These are phyloP conservation scores for Wickerhamiella bombiphila DNA, from an alignment of 805 yeast genomes.

Conservation along the genomic window DNA sequence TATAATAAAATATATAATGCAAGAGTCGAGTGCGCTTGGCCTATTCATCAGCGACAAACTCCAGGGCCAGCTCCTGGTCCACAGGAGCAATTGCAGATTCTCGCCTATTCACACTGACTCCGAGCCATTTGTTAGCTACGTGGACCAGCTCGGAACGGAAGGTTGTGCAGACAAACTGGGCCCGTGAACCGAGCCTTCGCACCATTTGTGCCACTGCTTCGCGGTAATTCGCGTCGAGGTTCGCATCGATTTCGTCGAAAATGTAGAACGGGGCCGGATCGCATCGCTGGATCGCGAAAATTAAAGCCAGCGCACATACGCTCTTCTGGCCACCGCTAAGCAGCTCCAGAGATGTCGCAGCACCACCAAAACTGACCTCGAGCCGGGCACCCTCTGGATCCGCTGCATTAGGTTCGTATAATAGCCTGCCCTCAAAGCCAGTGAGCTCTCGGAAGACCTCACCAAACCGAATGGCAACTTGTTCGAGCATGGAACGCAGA, in stretches of 20 bases:
- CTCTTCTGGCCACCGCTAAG: constrained; percentile 95
- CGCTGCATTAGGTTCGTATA: constrained; percentile 35
- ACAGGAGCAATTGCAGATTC: constrained; percentile 68
- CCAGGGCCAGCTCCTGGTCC: constrained; percentile 54
- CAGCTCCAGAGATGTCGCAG: constrained; percentile 74
- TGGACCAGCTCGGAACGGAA: constrained; percentile 86
- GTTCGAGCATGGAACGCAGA: constrained; percentile 59
- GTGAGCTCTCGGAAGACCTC: constrained; percentile 68
- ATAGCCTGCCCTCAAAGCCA: constrained; percentile 57
- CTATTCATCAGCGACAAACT: constrained; percentile 53
- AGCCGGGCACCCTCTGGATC: constrained; percentile 55
- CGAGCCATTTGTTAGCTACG: constrained; percentile 74
- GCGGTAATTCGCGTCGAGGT: constrained; percentile 82
- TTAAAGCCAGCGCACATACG: constrained; percentile 86
- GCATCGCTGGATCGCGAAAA: constrained; percentile 82
- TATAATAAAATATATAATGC: no score
- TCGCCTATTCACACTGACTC: constrained; percentile 71
- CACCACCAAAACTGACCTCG: constrained; percentile 77
- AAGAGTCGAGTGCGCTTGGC: no score
- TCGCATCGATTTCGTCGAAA: constrained; percentile 95
- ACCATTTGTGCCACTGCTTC: constrained; percentile 72
- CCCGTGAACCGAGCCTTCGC: constrained; percentile 37
- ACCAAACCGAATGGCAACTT: constrained; percentile 58
- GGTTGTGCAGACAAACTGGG: constrained; percentile 88
- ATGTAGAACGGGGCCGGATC: constrained; percentile 96